phyloP scores from a whole-genome alignment of 768 basidiomycete species.

The Termitomyces sp. region DNA sequence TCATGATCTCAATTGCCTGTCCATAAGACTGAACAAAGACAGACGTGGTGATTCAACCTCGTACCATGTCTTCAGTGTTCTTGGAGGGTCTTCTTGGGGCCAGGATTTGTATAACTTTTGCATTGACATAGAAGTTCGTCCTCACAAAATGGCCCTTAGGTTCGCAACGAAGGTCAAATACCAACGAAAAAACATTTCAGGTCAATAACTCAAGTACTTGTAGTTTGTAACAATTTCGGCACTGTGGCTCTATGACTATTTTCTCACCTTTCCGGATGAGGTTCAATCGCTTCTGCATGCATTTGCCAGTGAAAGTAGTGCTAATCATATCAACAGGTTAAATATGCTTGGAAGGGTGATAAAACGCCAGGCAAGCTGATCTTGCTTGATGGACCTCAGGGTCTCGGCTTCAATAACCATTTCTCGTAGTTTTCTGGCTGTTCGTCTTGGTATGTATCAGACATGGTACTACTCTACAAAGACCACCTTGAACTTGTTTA shows the following conservation, averaged over 20 bases:
- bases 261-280: constrained; percentile 13
- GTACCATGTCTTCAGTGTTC: too few relatives aligned
- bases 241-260: constrained; percentile 16
- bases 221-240: constrained; percentile 14
- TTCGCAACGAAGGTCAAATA: not conserved
- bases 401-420: not conserved
- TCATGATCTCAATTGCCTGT: too few relatives aligned
- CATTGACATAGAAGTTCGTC: too few relatives aligned
- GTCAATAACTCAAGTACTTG: not conserved
- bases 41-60: too few relatives aligned
- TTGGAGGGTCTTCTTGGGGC: not conserved
- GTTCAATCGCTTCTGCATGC: not conserved
- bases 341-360: constrained; percentile 5
- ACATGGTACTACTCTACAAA: not conserved
- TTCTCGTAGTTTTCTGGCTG: constrained; percentile 2
- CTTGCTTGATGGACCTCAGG: not conserved
- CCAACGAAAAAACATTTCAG: not conserved
- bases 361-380: not conserved
- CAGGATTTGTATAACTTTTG: not conserved
- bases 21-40: too few relatives aligned
- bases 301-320: not conserved
- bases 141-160: not conserved
- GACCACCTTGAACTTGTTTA: not conserved
- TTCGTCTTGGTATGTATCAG: constrained; percentile 1
- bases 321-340: not conserved